Evolutionary conservation across 116 monocot species (phyloP).

Genomic region (Zostera marina): DNA sequence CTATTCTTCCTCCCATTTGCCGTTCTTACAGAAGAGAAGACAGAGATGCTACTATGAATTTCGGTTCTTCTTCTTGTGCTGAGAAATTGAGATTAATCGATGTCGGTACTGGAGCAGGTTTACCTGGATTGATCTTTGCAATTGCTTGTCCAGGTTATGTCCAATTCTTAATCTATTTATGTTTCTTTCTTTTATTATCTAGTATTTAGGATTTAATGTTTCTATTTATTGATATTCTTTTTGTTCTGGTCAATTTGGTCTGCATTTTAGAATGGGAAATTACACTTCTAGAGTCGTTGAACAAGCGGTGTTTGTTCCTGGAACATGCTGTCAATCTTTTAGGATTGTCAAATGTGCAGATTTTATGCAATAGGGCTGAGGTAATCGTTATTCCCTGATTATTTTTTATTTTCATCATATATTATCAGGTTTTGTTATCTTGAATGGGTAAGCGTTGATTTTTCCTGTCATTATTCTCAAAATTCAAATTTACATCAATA

Average conservation of each 20-base stretch:
- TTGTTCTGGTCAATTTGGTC: background rate
- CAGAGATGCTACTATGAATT: background rate
- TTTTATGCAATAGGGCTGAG: slow-evolving; percentile 81
- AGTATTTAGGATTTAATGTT: background rate
- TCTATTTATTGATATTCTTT: background rate
- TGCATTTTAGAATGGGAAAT: slow-evolving; percentile 54
- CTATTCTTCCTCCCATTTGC: slow-evolving; percentile 42
- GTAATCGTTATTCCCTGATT: slow-evolving; percentile 19
- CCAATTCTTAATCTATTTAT: background rate
- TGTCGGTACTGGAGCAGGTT: slow-evolving; percentile 84
- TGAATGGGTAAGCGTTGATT: background rate
- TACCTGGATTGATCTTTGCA: slow-evolving; percentile 75
- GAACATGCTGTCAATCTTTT: slow-evolving; percentile 48
- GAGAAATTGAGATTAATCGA: slow-evolving; percentile 50
- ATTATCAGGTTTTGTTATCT: background rate
- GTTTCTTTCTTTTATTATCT: background rate
- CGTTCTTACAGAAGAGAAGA: slow-evolving; percentile 30
- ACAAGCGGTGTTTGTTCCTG: slow-evolving; percentile 68
- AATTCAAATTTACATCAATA: background rate
- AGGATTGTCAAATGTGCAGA: slow-evolving; percentile 71
- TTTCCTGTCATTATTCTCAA: background rate
- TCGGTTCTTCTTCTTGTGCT: slow-evolving; percentile 5
- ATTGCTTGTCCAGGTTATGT: slow-evolving; percentile 54
- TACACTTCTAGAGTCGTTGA: slow-evolving; percentile 85
- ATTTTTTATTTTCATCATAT: background rate